Evolutionary conservation across 441 rosid genomes (phyloP).

Genomic region (Cnidoscolus chayamansa): DNA sequence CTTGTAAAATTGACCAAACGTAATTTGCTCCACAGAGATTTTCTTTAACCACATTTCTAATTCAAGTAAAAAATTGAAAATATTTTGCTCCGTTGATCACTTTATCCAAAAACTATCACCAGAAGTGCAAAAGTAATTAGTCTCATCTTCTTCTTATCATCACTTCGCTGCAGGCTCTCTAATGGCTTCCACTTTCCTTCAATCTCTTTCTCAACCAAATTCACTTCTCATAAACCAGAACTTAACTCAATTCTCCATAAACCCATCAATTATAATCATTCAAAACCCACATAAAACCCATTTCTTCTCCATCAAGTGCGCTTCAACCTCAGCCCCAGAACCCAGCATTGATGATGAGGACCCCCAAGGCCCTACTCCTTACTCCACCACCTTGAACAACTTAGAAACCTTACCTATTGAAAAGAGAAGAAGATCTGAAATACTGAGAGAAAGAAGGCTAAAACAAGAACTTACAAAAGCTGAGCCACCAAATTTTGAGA

Average conservation of each 20-base stretch:
- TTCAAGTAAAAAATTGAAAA: too few relatives aligned
- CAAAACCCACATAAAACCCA: constrained; percentile 18
- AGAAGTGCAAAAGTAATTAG: neutral
- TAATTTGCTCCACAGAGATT: too few relatives aligned
- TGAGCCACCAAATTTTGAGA: constrained; percentile 74
- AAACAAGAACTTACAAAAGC: constrained; percentile 39
- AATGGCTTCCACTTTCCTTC: constrained; percentile 42
- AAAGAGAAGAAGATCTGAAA: constrained; percentile 66
- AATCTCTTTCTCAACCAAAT: constrained; percentile 29
- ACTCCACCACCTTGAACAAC: constrained; percentile 42
- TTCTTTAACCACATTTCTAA: too few relatives aligned
- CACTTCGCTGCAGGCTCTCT: neutral
- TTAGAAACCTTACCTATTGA: constrained; percentile 64
- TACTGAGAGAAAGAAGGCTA: constrained; percentile 45
- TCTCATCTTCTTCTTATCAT: constrained; percentile 18
- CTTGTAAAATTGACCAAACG: too few relatives aligned
- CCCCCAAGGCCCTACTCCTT: constrained; percentile 36
- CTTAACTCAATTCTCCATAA: constrained; percentile 19
- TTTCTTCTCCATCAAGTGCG: constrained; percentile 33
- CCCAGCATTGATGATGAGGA: constrained; percentile 24
- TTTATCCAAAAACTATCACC: neutral
- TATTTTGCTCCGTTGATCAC: neutral
- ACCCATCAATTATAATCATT: constrained; percentile 12
- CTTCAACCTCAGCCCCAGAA: constrained; percentile 27
- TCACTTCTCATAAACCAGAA: constrained; percentile 16